These are phyloP conservation scores for Steccherinum ochraceum DNA, from an alignment of 768 basidiomycete species.

Conservation along the genomic window DNA sequence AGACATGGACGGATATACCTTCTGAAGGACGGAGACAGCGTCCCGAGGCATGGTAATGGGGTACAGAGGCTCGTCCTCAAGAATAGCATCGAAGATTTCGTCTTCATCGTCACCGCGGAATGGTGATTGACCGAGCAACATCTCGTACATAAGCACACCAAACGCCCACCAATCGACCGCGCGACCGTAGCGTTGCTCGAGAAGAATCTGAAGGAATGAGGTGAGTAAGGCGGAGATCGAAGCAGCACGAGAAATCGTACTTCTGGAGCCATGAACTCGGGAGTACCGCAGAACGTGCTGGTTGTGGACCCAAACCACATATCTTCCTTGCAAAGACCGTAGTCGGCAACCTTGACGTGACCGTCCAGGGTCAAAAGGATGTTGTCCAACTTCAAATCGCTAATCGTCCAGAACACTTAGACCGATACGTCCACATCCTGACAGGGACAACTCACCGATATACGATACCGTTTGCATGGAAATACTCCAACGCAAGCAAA, in stretches of 20 bases:
- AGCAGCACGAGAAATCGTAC: slow-evolving; percentile 35
- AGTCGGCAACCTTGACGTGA: slow-evolving; percentile 98
- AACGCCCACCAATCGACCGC: slow-evolving; percentile 99
- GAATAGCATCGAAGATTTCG: slow-evolving; percentile 98
- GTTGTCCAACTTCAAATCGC: slow-evolving; percentile 97
- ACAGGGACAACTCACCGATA: slow-evolving; percentile 61
- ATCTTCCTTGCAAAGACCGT: slow-evolving; percentile 98
- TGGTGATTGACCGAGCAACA: slow-evolving; percentile 97
- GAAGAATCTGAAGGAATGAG: slow-evolving; percentile 61
- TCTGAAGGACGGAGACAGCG: slow-evolving; percentile 91
- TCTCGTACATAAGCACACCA: slow-evolving; percentile 97
- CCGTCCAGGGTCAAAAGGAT: slow-evolving; percentile 95
- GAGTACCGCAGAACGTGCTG: slow-evolving; percentile 98
- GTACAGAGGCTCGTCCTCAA: slow-evolving; percentile 97
- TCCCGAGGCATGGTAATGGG: slow-evolving; percentile 99
- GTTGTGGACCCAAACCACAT: slow-evolving; percentile 98
- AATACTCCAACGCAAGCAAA: slow-evolving; percentile 91
- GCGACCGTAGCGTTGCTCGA: slow-evolving; percentile 98
- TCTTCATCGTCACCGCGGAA: slow-evolving; percentile 99
- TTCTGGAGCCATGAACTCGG: slow-evolving; percentile 99
- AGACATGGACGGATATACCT: slow-evolving; percentile 39
- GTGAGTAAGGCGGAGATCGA: slow-evolving; percentile 4
- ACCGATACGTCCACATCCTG: not conserved
- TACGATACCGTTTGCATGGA: slow-evolving; percentile 98
- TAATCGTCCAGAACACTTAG: slow-evolving; percentile 22